These are phyloP conservation scores for Spinacia oleracea DNA, from an alignment of 179 eudicot genomes.

Conservation along the genomic window DNA sequence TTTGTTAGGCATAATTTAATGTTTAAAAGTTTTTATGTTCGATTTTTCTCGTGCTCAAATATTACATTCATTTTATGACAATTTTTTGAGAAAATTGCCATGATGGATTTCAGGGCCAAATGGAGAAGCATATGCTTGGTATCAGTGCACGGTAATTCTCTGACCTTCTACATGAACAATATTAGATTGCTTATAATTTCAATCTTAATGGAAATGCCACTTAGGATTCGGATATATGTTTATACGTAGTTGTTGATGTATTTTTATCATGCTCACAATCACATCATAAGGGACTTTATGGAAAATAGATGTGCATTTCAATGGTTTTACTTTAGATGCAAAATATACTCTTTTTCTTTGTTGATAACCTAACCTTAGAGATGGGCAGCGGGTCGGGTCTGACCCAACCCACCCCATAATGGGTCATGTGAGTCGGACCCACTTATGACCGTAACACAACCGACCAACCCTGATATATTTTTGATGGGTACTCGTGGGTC, in stretches of 20 bases:
- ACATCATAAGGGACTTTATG: neutral
- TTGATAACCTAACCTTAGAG: no score
- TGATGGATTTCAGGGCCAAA: conserved; percentile 68
- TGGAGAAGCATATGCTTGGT: conserved; percentile 97
- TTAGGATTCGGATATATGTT: neutral
- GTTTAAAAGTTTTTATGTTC: neutral
- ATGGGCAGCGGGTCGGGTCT: no score
- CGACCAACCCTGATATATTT: no score
- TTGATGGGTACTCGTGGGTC: no score
- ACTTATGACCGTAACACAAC: no score
- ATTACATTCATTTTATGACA: neutral
- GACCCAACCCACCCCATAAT: no score
- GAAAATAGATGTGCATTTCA: neutral
- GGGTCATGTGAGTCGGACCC: no score
- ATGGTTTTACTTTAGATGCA: neutral
- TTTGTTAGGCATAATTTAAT: neutral
- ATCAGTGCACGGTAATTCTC: conserved; percentile 85
- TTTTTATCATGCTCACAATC: neutral
- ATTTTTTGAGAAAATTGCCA: neutral
- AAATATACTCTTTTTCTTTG: neutral
- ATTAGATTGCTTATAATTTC: neutral
- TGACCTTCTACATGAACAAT: neutral
- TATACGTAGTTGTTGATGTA: neutral
- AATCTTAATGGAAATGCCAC: neutral
- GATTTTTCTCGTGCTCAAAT: neutral